Evolutionary conservation across 148 eudicot species (phyloP), one percentile per base, ranked within the genome.

Genomic region (Pharnaceum exiguum): DNA sequence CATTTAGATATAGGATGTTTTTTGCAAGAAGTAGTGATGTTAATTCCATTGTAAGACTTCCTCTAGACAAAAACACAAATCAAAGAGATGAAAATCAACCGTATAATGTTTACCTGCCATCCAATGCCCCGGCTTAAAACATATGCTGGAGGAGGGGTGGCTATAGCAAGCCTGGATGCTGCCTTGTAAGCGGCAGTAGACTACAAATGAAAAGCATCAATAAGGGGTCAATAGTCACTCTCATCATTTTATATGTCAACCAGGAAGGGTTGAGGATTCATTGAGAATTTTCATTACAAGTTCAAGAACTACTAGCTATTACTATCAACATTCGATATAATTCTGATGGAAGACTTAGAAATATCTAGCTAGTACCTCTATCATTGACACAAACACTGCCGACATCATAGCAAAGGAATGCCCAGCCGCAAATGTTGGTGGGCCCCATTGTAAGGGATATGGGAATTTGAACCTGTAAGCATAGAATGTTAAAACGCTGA

Each of bases 91-190:
- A 33, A 12, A 15, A 54, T 48, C 7, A 52, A 16, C 24, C 7
- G 31, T 42, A 35, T 27, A 18, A 47, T n/a, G 18, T 54, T 64
- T 65, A 93, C 99, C 95, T 93, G 99, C 99, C 99, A 93, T 53
- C 99, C 99, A 59, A 93, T 93, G 39, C 99, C 99, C 16, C 99
- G 83, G 63, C 99, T 94, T 60, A 94, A 69, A 51, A 94, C 99
- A 74, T 89, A 94, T 40, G 99, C 99, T 51, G 99, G 99, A 62
- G 99, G 99, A 28, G 99, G 99, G 26, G 99, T 94, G 37, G 99
- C 99, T 60, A 94, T 94, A 13, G 99, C 99, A 51, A 94, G 81
- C 73, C 99, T 86, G 43, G 99, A 89, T 62, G 99, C 99, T 63
- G 99, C 99, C 67, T 83, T 83, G 46, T 89, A 94, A 43, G 99